A percentile compares a stretch with the other conserved stretches of the same genome.
phyloP scores from a whole-genome alignment of 345 rosid species.

The Viola odorata region DNA sequence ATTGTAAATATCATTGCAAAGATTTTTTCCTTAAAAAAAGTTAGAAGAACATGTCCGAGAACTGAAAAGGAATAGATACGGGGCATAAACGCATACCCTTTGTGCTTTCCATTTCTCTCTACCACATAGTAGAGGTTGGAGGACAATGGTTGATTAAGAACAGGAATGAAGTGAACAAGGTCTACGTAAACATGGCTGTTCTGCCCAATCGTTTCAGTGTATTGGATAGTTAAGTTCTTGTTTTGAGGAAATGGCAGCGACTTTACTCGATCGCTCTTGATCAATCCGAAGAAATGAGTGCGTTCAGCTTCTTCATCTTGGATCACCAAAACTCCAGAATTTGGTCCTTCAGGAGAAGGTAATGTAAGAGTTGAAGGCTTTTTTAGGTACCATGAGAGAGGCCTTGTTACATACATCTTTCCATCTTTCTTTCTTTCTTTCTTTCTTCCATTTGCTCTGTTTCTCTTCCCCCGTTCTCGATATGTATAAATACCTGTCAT shows the following conservation, averaged over 20 bases:
- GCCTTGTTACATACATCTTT: conserved; percentile 28
- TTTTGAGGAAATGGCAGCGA: conserved; percentile 56
- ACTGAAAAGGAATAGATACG: too few species aligned
- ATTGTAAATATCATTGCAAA: too few species aligned
- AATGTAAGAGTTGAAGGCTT: conserved; percentile 25
- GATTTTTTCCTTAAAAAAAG: background rate
- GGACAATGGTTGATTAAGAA: conserved; percentile 45
- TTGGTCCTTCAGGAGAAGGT: conserved; percentile 48
- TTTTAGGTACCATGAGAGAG: conserved; percentile 15
- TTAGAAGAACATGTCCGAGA: background rate
- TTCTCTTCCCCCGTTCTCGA: too few species aligned
- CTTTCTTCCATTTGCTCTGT: too few species aligned
- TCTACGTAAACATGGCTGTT: background rate
- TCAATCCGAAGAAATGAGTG: conserved; percentile 38
- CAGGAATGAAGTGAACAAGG: conserved; percentile 40
- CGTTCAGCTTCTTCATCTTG: conserved; percentile 53
- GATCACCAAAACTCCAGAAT: conserved; percentile 50
- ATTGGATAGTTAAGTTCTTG: conserved; percentile 28
- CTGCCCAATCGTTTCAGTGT: conserved; percentile 7
- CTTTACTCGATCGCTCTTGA: conserved; percentile 15
- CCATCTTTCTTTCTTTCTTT: too few species aligned
- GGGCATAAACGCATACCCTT: conserved; percentile 1
- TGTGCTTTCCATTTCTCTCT: conserved; percentile 2
- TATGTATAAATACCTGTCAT: too few species aligned
- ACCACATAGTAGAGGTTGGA: conserved; percentile 31